These are phyloP conservation scores for Talaromyces nanjingensis DNA, from an alignment of 495 filamentous ascomycete species.

Conservation along the genomic window DNA sequence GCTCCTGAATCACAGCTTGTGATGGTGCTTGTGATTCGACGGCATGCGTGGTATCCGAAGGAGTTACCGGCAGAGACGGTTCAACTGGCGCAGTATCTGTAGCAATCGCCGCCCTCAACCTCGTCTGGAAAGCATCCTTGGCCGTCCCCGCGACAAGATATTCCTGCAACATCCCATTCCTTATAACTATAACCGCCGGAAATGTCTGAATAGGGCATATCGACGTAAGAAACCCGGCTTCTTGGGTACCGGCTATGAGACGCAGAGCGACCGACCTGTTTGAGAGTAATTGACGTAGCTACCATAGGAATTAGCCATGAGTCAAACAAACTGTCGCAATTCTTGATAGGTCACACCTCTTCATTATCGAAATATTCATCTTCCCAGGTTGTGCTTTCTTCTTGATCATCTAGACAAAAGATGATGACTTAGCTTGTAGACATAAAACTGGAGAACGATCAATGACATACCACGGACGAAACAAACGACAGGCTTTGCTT, in stretches of 20 bases:
- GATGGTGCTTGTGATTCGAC: conserved; percentile 8
- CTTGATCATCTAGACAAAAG: conserved; percentile 47
- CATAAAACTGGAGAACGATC: conserved; percentile 31
- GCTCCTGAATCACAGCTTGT: background rate
- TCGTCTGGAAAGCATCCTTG: conserved; percentile 50
- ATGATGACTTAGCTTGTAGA: conserved; percentile 8
- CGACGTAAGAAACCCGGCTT: conserved; percentile 72
- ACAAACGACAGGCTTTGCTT: conserved; percentile 59
- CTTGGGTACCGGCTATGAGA: conserved; percentile 61
- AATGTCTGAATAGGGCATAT: conserved; percentile 69
- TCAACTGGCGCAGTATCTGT: conserved; percentile 3
- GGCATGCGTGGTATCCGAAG: conserved; percentile 10
- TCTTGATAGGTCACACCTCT: conserved; percentile 14
- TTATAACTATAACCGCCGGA: conserved; percentile 72
- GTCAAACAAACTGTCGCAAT: background rate
- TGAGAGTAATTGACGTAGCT: conserved; percentile 31
- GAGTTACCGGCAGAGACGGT: background rate
- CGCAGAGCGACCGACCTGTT: conserved; percentile 59
- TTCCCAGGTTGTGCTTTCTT: conserved; percentile 70
- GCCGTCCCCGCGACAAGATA: conserved; percentile 53
- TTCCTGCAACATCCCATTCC: conserved; percentile 55
- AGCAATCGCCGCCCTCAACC: conserved; percentile 35
- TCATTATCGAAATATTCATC: conserved; percentile 58
- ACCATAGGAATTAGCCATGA: conserved; percentile 4
- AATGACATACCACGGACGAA: conserved; percentile 55